A percentile compares a stretch with the other conserved stretches of the same genome.
Conservation (phyloP, 2,329 filamentous ascomycete genomes). For the Sclerotinia spermophila region DNA sequence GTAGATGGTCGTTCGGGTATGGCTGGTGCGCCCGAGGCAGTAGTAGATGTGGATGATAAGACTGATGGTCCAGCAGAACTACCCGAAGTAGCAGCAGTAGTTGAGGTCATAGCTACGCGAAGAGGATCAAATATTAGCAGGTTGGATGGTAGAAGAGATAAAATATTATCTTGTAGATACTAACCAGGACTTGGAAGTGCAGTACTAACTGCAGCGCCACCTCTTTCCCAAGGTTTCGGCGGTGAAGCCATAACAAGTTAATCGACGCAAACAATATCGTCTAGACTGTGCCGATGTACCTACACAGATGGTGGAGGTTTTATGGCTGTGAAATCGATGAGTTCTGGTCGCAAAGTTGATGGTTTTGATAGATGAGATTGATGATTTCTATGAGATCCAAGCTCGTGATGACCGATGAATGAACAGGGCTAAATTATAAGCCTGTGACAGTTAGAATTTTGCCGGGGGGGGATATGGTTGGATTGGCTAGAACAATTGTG, state of each 20-base stretch:
- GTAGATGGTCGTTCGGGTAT: conserved; percentile 78
- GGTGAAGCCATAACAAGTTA: conserved; percentile 64
- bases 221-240: conserved; percentile 95
- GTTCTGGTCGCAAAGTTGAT: neutral
- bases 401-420: neutral
- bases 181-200: conserved; percentile 33
- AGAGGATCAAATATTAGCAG: conserved; percentile 19
- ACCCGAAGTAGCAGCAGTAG: conserved; percentile 32
- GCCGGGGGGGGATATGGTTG: neutral
- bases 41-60: conserved; percentile 40
- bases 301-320: neutral
- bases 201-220: conserved; percentile 38
- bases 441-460: conserved; percentile 3
- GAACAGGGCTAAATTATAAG: conserved; percentile 8
- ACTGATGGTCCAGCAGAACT: conserved; percentile 43
- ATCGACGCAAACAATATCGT: neutral
- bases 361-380: neutral
- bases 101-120: conserved; percentile 38
- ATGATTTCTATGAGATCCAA: conserved; percentile 10
- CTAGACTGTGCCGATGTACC: neutral
- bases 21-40: conserved; percentile 51
- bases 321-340: neutral
- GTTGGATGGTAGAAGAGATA: conserved; percentile 14
- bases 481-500: neutral
- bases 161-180: conserved; percentile 21